Evolutionary conservation across 495 filamentous ascomycete species (phyloP), one percentile per base, ranked within the genome.

Genomic region (Lineolata rhizophorae): DNA sequence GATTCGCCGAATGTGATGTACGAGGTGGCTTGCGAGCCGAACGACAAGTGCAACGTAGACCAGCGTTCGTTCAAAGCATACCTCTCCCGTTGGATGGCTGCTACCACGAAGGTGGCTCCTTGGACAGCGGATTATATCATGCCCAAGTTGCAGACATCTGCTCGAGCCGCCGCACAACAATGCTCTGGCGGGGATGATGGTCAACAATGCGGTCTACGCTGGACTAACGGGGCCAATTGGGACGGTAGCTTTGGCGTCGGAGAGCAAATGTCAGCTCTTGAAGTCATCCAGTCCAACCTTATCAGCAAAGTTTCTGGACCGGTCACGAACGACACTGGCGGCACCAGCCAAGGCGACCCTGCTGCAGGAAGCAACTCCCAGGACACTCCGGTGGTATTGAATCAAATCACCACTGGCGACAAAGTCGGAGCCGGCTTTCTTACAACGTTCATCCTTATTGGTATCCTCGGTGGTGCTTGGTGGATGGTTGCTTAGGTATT

Each of bases 41-140:
- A 52, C 18, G 57, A 52, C 30, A 67, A 62, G 31, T 90, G 80
- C 51, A 62, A 77, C 47, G 58, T 58, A 29, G 79, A 85, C 44
- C 67, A 78, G 48, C 59, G 59, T 32, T 65, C 61, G 27, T 83
- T 81, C 61, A 85, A 84, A 51, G 75, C 73, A 5, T 74, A 78
- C 42, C 55, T 81, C 12, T 52, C 69, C 22, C 68, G 68, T 5
- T 81, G 72, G 74, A 56, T 85, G 46, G 66, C 70, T 2, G 63
- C 62, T 21, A 62, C 66, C 21, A 56, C 67, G 6, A 68, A 70
- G 35, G 58, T 83, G 37, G 76, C 70, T 3, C 75, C 77, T 3
- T 67, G 58, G 35, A 73, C 66, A 6, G 50, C 46, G 27, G 54
- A 63, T 20, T 38, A 47, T 5, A 65, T 84, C 29, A 50, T 62